Evolutionary conservation across 2,329 filamentous ascomycete species (phyloP), one percentile per base, ranked within the genome.

Genomic region (Escovopsis sp.): DNA sequence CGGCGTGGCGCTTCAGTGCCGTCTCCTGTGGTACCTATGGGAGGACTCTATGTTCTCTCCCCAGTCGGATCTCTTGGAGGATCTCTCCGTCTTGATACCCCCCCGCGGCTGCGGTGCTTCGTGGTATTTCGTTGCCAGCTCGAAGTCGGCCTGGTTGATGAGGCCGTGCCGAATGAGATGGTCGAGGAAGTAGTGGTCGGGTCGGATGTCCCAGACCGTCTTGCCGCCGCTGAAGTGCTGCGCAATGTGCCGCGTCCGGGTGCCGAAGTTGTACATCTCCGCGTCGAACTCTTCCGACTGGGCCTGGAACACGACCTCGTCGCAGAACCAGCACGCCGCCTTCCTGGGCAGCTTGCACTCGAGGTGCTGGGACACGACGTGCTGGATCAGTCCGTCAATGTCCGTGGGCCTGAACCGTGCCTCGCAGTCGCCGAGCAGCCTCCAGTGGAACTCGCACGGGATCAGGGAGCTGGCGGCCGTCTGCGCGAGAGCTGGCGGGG

Each of bases 321-420:
- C 58, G 49, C 73, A 77, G 45, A 72, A 75, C 63, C 66, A 72
- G 49, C 73, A 77, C 0, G 61, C 42, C 4, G 59, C 59, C 10
- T 48, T 48, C 0, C 10, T 8, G 0, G 70, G 70, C 6, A 65
- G 61, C 0, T 15, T 43, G 4, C 53, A 32, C 0, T 33, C 2
- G 8, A 66, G 49, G 47, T 74, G 70, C 1, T 57, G 51, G 0
- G 46, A 26, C 2, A 53, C 42, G 26, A 66, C 62, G 45, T 78
- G 73, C 0, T 57, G 43, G 12, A 71, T 62, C 72, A 72, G 77
- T 3, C 12, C 41, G 0, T 59, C 49, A 19, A 54, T 50, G 0
- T 71, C 56, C 9, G 64, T 52, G 3, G 60, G 47, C 6, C 45
- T 33, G 47, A 73, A 75, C 0, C 30, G 46, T 6, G 44, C 26